phyloP scores from a whole-genome alignment of 345 rosid species.

The Citropsis articulata region DNA sequence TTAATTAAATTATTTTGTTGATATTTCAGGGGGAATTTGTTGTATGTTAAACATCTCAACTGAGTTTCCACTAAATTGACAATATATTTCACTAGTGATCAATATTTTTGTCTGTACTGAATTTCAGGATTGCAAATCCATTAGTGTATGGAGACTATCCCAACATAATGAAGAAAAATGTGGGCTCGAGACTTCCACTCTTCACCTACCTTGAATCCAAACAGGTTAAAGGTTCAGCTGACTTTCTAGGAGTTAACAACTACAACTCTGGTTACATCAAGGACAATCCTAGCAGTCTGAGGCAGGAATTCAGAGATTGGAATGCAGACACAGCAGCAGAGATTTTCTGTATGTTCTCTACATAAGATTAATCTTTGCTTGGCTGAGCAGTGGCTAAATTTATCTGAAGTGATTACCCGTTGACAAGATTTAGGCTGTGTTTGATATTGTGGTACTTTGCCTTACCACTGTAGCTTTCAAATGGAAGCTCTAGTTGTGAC shows the following conservation, averaged over 20 bases:
- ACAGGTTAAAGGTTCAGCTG: constrained; percentile 57
- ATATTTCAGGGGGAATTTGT: too few species aligned
- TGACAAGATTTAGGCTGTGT: neutral
- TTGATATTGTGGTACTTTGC: too few species aligned
- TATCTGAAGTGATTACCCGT: neutral
- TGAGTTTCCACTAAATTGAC: too few species aligned
- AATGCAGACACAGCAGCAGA: constrained; percentile 30
- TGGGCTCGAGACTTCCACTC: constrained; percentile 62
- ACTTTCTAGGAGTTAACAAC: constrained; percentile 54
- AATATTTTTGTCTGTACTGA: neutral
- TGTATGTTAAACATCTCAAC: too few species aligned
- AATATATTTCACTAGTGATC: neutral
- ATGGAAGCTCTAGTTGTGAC: too few species aligned
- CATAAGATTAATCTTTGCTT: neutral
- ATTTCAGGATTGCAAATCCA: constrained; percentile 60
- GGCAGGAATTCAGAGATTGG: constrained; percentile 31
- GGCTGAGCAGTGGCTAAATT: neutral
- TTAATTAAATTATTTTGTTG: neutral
- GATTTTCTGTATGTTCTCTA: constrained; percentile 22
- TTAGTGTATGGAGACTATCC: constrained; percentile 79
- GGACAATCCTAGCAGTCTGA: constrained; percentile 29
- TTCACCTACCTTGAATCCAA: constrained; percentile 55
- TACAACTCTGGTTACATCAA: constrained; percentile 28
- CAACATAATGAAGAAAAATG: constrained; percentile 47
- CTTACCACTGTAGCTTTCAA: too few species aligned